A percentile compares a stretch with the other conserved stretches of the same genome.
phyloP scores from a whole-genome alignment of 2,329 filamentous ascomycete species.

The Dendryphion nanum region DNA sequence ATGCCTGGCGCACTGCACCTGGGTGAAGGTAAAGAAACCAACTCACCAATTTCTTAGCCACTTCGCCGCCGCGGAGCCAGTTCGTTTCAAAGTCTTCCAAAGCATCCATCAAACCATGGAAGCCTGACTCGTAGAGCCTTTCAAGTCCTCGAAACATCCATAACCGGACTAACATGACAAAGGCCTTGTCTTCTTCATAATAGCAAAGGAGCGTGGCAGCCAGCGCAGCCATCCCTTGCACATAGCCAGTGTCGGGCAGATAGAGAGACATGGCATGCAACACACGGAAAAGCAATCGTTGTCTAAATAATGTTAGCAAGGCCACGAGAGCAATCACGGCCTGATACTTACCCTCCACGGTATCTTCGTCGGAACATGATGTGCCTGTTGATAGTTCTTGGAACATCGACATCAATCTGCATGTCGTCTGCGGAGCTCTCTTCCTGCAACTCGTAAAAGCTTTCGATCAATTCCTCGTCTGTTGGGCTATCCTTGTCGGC shows the following conservation, averaged over 20 bases:
- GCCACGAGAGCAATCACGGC: background rate
- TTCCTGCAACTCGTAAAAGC: constrained; percentile 71
- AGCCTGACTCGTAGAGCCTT: constrained; percentile 78
- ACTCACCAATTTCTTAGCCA: constrained; percentile 76
- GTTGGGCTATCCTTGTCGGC: constrained; percentile 60
- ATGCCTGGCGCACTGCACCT: too few species aligned
- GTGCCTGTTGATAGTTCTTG: constrained; percentile 88
- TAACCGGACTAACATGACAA: constrained; percentile 93
- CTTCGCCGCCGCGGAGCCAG: constrained; percentile 77
- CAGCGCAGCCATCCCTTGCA: constrained; percentile 95
- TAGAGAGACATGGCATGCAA: constrained; percentile 90
- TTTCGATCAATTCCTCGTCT: constrained; percentile 68
- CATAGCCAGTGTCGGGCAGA: constrained; percentile 88
- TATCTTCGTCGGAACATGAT: constrained; percentile 97
- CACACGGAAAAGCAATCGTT: constrained; percentile 87
- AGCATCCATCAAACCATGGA: constrained; percentile 81
- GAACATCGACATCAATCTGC: constrained; percentile 96
- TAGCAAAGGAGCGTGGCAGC: constrained; percentile 93
- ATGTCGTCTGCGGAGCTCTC: constrained; percentile 83
- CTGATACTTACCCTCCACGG: constrained; percentile 62
- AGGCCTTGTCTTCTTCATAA: constrained; percentile 91
- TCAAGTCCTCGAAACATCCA: constrained; percentile 88
- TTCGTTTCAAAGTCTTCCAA: constrained; percentile 78
- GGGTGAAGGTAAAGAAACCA: background rate
- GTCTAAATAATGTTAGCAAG: constrained; percentile 40